Base-by-base conservation (phyloP, 805 yeast genomes). In the Metschnikowia picachoensis region DNA sequence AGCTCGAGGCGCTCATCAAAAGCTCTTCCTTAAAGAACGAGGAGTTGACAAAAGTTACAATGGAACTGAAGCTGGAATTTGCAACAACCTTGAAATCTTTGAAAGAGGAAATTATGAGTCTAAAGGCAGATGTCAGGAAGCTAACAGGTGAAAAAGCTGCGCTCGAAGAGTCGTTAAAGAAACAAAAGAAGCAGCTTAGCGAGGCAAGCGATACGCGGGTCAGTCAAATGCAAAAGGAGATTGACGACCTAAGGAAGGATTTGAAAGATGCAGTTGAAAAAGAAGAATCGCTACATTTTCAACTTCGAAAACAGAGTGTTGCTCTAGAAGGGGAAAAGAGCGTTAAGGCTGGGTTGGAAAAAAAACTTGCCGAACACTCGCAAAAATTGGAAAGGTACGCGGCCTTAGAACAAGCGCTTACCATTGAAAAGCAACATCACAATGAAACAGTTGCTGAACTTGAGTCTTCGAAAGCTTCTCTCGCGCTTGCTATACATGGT, bases 181-280 rank as follows among this genome's bases (percentile, higher is more conserved):
- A 33, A 3, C 39, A 13, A 20, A 30, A 44, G 20, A 14, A 31
- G 16, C 31, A 40, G 17, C 17, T 39, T n/a, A 28, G 15, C n/a
- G 40, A 35, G 30, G 39, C 15, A 10, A 65, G 47, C 48, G 61
- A 60, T 29, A 64, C 70, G 31, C 37, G 30, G 17, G 14, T 35
- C 29, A 35, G 30, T 16, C 36, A 39, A 35, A 42, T 28, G 15
- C 34, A 49, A 25, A 41, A 30, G 27, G 25, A 30, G 20, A 20
- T 41, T 20, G 25, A 30, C 8, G 41, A 16, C 11, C 16, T 37
- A 27, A 36, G 15, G 10, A 8, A 25, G 2, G n/a, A 38, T 7
- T 37, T 48, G 39, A 38, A 30, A 6, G 30, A 30, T 10, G 43
- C 48, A 5, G 11, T 9, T 29, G 42, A 35, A 3, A 43, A 39